A percentile compares a stretch with the other conserved stretches of the same genome.
Evolutionary conservation across 768 basidiomycete genomes (phyloP).

Genomic region (Cubamyces sp.): DNA sequence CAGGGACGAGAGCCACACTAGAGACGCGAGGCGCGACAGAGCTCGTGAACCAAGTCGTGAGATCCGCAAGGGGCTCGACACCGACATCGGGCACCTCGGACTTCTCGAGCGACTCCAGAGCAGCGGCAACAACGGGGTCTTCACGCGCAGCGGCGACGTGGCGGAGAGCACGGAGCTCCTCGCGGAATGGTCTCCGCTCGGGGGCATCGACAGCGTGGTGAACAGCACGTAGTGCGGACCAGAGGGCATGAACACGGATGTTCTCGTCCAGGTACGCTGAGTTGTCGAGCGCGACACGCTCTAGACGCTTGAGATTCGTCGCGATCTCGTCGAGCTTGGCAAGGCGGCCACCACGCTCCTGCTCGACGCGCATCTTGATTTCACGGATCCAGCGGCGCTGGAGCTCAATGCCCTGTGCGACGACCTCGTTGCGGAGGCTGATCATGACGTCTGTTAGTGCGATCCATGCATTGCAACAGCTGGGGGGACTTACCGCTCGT

Average conservation of each 20-base stretch:
- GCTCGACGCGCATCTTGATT: conserved; percentile 93
- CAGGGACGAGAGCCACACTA: conserved; percentile 91
- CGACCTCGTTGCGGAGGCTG: conserved; percentile 91
- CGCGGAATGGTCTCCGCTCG: conserved; percentile 81
- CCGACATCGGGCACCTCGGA: conserved; percentile 78
- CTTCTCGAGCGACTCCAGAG: conserved; percentile 68
- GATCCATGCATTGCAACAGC: background rate
- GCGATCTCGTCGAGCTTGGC: conserved; percentile 95
- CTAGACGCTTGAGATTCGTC: conserved; percentile 86
- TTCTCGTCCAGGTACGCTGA: conserved; percentile 91
- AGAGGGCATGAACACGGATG: conserved; percentile 87
- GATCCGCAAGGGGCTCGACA: conserved; percentile 87
- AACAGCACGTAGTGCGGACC: conserved; percentile 89
- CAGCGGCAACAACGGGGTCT: conserved; percentile 66
- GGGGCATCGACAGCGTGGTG: conserved; percentile 64
- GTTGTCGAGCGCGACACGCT: conserved; percentile 90
- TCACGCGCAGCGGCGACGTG: conserved; percentile 73
- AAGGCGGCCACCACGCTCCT: conserved; percentile 93
- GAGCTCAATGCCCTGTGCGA: conserved; percentile 96
- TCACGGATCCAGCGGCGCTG: conserved; percentile 97
- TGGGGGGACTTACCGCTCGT: conserved; percentile 76
- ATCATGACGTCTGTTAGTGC: background rate
- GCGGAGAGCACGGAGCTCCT: conserved; percentile 83
- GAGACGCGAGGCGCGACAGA: conserved; percentile 84
- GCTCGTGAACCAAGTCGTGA: conserved; percentile 88